These are phyloP conservation scores for Cicer judaicum DNA, from an alignment of 306 rosid genomes.

Conservation along the genomic window DNA sequence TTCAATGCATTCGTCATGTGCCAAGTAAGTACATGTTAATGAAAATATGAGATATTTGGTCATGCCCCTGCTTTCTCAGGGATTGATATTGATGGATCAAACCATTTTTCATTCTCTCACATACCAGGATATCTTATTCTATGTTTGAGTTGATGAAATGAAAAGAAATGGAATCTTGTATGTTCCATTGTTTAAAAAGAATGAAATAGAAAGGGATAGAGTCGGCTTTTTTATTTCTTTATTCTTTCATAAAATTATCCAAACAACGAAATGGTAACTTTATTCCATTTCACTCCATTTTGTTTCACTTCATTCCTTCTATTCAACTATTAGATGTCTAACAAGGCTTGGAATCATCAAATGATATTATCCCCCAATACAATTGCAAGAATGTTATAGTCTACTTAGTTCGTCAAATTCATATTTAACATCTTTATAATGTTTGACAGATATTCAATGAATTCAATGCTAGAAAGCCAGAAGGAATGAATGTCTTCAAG, in stretches of 20 bases:
- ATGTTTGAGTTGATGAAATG: slow-evolving; percentile 18
- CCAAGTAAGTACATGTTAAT: slow-evolving; percentile 63
- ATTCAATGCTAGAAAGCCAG: slow-evolving; percentile 95
- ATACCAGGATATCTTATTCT: not conserved
- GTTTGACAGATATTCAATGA: slow-evolving; percentile 81
- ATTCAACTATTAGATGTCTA: slow-evolving; percentile 2
- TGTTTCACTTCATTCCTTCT: not conserved
- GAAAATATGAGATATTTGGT: slow-evolving; percentile 33
- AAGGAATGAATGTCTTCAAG: slow-evolving; percentile 72
- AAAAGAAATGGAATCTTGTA: slow-evolving; percentile 7
- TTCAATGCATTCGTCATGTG: slow-evolving; percentile 93
- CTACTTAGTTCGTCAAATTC: not conserved
- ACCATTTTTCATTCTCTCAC: not conserved
- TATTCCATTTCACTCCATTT: slow-evolving; percentile 1
- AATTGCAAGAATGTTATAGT: slow-evolving; percentile 9
- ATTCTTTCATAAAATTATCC: not conserved
- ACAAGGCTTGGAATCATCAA: not conserved
- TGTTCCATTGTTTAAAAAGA: slow-evolving; percentile 2
- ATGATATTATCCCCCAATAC: not conserved
- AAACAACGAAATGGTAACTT: slow-evolving; percentile 6
- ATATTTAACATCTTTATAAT: slow-evolving; percentile 25
- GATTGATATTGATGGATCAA: slow-evolving; percentile 36
- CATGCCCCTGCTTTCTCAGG: not conserved
- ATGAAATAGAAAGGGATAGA: not conserved
- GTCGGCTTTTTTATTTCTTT: not conserved